phyloP scores from a whole-genome alignment of 2,329 filamentous ascomycete genomes.

The Thelonectria rubi region DNA sequence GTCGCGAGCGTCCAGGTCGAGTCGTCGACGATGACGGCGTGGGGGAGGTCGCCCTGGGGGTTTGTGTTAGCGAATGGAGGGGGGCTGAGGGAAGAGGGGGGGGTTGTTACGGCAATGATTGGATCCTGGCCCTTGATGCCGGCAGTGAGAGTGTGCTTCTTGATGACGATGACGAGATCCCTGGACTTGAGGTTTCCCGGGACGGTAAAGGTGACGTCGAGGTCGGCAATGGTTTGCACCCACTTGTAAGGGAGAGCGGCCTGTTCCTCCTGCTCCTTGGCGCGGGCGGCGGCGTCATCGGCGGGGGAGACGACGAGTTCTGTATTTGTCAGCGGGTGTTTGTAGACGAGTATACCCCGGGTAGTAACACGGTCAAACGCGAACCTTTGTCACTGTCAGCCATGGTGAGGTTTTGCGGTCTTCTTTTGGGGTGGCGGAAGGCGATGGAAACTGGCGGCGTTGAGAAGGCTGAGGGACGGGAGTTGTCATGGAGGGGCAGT shows the following conservation, averaged over 20 bases:
- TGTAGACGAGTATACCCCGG: too few relatives aligned
- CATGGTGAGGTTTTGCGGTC: conserved; percentile 44
- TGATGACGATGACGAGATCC: conserved; percentile 85
- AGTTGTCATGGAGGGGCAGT: conserved; percentile 39
- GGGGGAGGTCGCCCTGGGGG: conserved; percentile 81
- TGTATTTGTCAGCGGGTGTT: conserved; percentile 37
- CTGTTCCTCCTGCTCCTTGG: conserved; percentile 87
- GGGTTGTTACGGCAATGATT: conserved; percentile 74
- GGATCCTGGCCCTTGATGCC: conserved; percentile 89
- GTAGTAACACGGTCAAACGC: background rate
- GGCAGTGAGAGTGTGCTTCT: conserved; percentile 79
- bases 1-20: conserved; percentile 92
- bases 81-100: background rate
- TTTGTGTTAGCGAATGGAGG: conserved; percentile 19
- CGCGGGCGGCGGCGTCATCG: conserved; percentile 66
- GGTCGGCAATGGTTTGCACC: conserved; percentile 89
- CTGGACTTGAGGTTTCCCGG: conserved; percentile 84
- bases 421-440: conserved; percentile 19
- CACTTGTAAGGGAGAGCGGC: conserved; percentile 94
- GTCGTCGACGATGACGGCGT: conserved; percentile 83
- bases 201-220: conserved; percentile 81
- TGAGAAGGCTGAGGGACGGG: conserved; percentile 45
- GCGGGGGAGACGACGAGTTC: conserved; percentile 60
- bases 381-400: conserved; percentile 56
- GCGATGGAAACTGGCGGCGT: conserved; percentile 24